Percentiles rank a stretch among this genome's conserved stretches.
Evolutionary conservation across 352 stramenopile genomes (phyloP).

Genomic region (Pythium scleroteichum): DNA sequence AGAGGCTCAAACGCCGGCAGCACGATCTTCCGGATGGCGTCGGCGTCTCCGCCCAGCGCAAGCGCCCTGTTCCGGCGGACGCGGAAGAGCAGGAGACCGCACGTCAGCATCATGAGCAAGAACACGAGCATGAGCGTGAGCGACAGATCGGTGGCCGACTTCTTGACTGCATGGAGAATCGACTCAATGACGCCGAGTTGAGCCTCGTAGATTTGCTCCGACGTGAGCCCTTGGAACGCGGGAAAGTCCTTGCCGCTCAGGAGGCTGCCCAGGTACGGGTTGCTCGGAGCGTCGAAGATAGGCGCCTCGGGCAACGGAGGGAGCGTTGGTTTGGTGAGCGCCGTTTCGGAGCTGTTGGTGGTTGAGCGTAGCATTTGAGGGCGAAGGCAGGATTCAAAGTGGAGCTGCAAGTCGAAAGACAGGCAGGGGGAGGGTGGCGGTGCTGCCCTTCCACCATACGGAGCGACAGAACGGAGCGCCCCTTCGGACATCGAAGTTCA

Average conservation of each 20-base stretch:
- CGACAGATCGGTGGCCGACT: background rate
- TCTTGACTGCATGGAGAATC: background rate
- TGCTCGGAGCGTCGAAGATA: constrained; percentile 10
- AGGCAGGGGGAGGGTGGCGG: too few relatives aligned
- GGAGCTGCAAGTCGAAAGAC: too few relatives aligned
- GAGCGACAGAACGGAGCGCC: background rate
- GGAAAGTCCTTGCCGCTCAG: background rate
- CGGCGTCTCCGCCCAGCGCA: constrained; percentile 44
- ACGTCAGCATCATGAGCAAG: constrained; percentile 1
- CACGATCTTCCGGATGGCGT: constrained; percentile 58
- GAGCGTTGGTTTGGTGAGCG: background rate
- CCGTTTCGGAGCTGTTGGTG: background rate
- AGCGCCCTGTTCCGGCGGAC: constrained; percentile 48
- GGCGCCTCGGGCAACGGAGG: constrained; percentile 13
- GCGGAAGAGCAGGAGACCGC: constrained; percentile 38
- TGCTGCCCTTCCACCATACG: too few relatives aligned
- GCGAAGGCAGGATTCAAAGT: background rate
- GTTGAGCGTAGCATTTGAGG: background rate
- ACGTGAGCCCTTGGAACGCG: background rate
- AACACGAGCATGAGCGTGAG: constrained; percentile 2
- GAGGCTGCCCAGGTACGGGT: constrained; percentile 10
- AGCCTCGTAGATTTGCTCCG: background rate
- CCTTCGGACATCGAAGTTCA: background rate
- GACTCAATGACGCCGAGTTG: background rate
- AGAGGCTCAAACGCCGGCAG: constrained; percentile 69